These are phyloP conservation scores for Chrysanthemum makinoi DNA, from an alignment of 129 eudicot genomes.

Conservation along the genomic window DNA sequence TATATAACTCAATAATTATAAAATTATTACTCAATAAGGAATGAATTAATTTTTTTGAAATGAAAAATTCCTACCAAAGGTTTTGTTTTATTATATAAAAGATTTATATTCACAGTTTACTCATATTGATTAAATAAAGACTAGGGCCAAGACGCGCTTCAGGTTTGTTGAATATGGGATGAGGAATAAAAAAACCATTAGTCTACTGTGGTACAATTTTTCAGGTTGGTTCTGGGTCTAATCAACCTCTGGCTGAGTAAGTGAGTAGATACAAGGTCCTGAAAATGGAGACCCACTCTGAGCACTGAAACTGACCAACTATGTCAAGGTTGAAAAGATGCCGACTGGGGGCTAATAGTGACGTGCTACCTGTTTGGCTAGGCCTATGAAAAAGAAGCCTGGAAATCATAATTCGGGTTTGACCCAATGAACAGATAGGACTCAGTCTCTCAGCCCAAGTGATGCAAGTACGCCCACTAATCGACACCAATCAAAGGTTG, in stretches of 20 bases:
- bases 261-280: background rate
- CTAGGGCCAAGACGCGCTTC: background rate
- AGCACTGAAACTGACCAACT: background rate
- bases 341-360: too few relatives aligned
- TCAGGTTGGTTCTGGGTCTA: slow-evolving; percentile 20
- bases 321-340: background rate
- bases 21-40: too few relatives aligned
- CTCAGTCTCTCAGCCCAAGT: background rate
- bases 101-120: background rate
- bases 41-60: too few relatives aligned
- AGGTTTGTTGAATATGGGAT: slow-evolving; percentile 11
- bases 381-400: background rate
- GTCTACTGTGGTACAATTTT: slow-evolving; percentile 11
- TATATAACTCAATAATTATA: too few relatives aligned
- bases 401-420: background rate
- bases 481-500: too few relatives aligned
- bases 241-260: slow-evolving; percentile 6
- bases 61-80: too few relatives aligned
- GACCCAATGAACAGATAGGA: background rate
- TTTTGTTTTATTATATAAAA: background rate
- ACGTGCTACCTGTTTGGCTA: too few relatives aligned
- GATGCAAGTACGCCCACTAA: too few relatives aligned
- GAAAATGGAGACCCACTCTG: background rate
- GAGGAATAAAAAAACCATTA: background rate
- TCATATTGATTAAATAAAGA: background rate